Percentiles rank a stretch among this genome's conserved stretches.
Conservation (phyloP, 225 moss, liverwort and hornwort species). For the Ulota crispa region DNA sequence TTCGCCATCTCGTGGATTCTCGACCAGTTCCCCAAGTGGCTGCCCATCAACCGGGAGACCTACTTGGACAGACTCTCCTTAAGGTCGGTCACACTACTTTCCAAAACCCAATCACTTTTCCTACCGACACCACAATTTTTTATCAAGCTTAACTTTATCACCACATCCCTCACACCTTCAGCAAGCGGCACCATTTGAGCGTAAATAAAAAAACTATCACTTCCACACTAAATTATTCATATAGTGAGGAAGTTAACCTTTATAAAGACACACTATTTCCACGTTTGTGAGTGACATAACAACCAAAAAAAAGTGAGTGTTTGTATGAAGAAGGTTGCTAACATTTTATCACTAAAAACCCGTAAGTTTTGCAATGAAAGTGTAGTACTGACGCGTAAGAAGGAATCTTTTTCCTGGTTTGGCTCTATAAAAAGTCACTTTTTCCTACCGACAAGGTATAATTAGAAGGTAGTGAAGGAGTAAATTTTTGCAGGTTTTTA, state of each 20-base stretch:
- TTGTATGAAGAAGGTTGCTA: neutral
- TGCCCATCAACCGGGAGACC: slow-evolving; percentile 88
- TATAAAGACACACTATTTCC: neutral
- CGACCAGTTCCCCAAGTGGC: slow-evolving; percentile 96
- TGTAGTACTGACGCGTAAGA: no score
- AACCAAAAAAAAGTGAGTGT: neutral
- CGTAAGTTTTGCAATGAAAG: no score
- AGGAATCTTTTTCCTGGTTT: no score
- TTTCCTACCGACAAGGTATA: no score
- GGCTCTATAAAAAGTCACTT: no score
- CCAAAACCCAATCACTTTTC: neutral
- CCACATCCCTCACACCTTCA: neutral
- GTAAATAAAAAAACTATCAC: neutral
- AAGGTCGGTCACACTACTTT: slow-evolving; percentile 25
- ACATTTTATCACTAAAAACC: neutral
- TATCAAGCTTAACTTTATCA: neutral
- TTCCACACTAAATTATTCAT: neutral
- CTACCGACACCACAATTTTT: neutral
- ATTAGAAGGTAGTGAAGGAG: no score
- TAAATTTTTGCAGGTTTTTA: neutral
- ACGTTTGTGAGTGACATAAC: neutral
- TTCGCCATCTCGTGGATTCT: slow-evolving; percentile 94
- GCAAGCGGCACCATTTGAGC: neutral
- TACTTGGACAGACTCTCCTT: slow-evolving; percentile 87
- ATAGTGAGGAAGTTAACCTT: neutral